Conservation (phyloP, 306 rosid genomes). For the Arachis hypogaea region DNA sequence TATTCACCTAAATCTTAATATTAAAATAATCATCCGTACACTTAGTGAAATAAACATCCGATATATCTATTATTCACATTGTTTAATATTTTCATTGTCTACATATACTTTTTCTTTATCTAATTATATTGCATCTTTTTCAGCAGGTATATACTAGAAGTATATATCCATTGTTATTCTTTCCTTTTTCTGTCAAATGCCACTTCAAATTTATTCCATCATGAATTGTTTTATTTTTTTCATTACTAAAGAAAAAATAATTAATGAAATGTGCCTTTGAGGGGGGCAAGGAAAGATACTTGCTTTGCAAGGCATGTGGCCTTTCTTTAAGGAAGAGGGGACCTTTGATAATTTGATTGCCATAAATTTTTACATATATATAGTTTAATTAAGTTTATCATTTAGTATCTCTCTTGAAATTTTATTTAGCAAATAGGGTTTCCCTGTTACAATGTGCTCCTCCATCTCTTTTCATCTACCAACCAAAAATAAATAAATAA, state of each 20-base stretch:
- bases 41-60: too few species aligned
- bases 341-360: conserved; percentile 32
- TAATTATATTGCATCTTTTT: background rate
- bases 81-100: too few species aligned
- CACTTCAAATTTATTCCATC: background rate
- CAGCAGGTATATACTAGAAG: conserved; percentile 13
- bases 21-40: too few species aligned
- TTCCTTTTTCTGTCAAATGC: background rate
- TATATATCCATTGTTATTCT: background rate
- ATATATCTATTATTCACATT: too few species aligned
- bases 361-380: background rate
- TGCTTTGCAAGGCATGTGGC: conserved; percentile 45
- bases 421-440: conserved; percentile 1
- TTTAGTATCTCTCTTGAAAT: background rate
- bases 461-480: background rate
- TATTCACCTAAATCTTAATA: too few species aligned
- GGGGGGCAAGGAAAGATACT: conserved; percentile 26
- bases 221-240: background rate
- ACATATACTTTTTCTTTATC: background rate
- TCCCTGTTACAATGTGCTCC: background rate
- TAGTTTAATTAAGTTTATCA: background rate
- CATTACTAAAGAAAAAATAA: conserved; percentile 1
- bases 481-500: too few species aligned
- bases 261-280: conserved; percentile 11
- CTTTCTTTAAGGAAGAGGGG: conserved; percentile 32